Evolutionary conservation across 352 stramenopile genomes (phyloP), one percentile per base, ranked within the genome.

Genomic region (Pythium graminicola): DNA sequence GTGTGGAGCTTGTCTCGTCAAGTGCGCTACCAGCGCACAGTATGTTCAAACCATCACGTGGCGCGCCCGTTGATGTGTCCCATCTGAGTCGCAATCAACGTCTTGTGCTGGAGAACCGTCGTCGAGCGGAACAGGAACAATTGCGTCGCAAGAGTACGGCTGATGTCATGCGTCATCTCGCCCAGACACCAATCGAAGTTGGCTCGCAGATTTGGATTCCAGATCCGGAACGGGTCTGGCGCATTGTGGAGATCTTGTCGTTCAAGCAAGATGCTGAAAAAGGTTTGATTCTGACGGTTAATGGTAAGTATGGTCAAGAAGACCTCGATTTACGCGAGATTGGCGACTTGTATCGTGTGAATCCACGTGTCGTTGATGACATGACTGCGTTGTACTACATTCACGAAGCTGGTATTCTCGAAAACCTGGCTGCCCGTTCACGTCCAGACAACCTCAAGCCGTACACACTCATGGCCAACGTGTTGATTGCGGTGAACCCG

Each of bases 301-400:
- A 71, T 29, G 81, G 79, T n/a, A 35, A 35, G 29, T 35, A 35
- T 35, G 13, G 7, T 13, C 29, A 35, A 35, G 29, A 35, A 7
- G 29, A 35, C 29, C 29, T 35, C 29, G 29, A 35, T 13, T 35
- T 7, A 13, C 7, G 29, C 29, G 29, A 35, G 29, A 35, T 35
- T 35, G 29, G 29, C 29, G 29, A 35, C 13, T 35, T 35, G 29
- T 13, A 35, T 13, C 29, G 29, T 13, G 29, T 35, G 29, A 13
- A 35, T 35, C 13, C 29, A 32, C 84, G 84, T 55, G 81, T 92
- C 59, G 77, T 76, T 4, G 81, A 93, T 66, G 89, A 97, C 58
- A 97, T 99, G 89, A 97, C 90, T 16, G 86, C 95, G 63, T 78
- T 99, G 6, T 90, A 93, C 54, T 89, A 97, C 67, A 94, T 98